A percentile compares a stretch with the other conserved stretches of the same genome.
These are phyloP conservation scores for Nitzschia sp. DNA, from an alignment of 108 stramenopile genomes.

Conservation along the genomic window DNA sequence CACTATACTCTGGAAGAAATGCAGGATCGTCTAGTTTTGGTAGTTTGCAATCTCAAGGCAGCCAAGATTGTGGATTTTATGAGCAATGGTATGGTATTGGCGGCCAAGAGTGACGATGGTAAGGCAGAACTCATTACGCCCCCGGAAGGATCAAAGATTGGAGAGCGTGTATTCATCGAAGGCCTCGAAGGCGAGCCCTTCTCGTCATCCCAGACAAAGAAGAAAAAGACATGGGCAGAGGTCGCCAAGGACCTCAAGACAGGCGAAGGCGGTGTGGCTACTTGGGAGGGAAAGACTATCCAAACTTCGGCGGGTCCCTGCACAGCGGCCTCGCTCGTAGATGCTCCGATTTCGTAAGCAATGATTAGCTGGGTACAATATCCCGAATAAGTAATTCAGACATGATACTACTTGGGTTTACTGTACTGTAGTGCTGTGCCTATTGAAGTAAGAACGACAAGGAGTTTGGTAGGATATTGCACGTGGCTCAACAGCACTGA, in stretches of 20 bases:
- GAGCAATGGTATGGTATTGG: constrained; percentile 90
- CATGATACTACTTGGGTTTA: too few relatives aligned
- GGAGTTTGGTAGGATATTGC: too few relatives aligned
- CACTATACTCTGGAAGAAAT: constrained; percentile 87
- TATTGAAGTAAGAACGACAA: too few relatives aligned
- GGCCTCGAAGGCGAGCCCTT: constrained; percentile 77
- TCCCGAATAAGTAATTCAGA: too few relatives aligned
- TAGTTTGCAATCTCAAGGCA: constrained; percentile 92
- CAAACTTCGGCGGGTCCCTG: constrained; percentile 77
- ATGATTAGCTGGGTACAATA: too few relatives aligned
- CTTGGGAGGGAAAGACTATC: constrained; percentile 79
- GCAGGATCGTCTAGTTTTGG: constrained; percentile 84
- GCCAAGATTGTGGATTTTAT: constrained; percentile 86
- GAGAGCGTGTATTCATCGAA: constrained; percentile 85
- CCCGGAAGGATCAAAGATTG: constrained; percentile 74
- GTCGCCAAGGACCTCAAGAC: constrained; percentile 78
- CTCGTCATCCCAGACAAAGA: constrained; percentile 82
- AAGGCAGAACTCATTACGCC: constrained; percentile 80
- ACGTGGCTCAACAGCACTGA: too few relatives aligned
- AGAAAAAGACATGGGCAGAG: constrained; percentile 82
- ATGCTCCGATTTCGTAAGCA: constrained; percentile 81
- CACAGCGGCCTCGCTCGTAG: constrained; percentile 62
- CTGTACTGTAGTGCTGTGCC: too few relatives aligned
- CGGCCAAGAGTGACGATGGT: constrained; percentile 81
- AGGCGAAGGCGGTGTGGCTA: constrained; percentile 72